These are phyloP conservation scores for Penicillium samsonianum DNA, from an alignment of 495 filamentous ascomycete genomes.

Conservation along the genomic window DNA sequence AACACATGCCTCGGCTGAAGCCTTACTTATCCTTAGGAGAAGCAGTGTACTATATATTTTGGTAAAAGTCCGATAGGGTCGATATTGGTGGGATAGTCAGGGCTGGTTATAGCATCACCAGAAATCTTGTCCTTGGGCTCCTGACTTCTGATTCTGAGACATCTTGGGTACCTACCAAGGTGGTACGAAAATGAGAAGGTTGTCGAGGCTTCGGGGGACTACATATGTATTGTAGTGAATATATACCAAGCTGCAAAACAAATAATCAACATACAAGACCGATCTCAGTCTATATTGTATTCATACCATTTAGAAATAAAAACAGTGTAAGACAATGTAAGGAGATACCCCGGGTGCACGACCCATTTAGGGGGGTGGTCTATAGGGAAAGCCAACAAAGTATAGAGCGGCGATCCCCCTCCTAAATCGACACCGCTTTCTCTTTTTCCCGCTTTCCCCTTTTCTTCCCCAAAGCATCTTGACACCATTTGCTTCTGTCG, in stretches of 20 bases:
- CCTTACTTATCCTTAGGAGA: neutral
- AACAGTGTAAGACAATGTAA: neutral
- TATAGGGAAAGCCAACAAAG: neutral
- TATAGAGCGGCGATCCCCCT: slow-evolving; percentile 23
- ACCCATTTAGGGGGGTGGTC: neutral
- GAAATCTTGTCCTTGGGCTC: neutral
- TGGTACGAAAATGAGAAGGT: neutral
- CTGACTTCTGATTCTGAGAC: neutral
- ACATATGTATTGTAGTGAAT: too few relatives aligned
- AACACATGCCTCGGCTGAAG: neutral
- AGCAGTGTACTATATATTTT: neutral
- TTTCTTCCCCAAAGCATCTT: slow-evolving; percentile 17
- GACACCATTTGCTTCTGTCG: slow-evolving; percentile 11
- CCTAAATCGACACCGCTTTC: slow-evolving; percentile 29
- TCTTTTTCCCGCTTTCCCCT: slow-evolving; percentile 33
- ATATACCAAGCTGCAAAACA: neutral
- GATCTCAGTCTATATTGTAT: neutral
- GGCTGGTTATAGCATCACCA: neutral
- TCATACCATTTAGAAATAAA: neutral
- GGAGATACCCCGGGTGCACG: slow-evolving; percentile 4
- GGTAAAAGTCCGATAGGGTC: neutral
- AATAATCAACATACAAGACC: neutral
- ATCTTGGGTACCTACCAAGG: neutral
- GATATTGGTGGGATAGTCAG: neutral
- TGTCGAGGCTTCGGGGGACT: too few relatives aligned